Percentiles rank a stretch among this genome's conserved stretches.
These are phyloP conservation scores for Populus alba DNA, from an alignment of 345 rosid species.

Conservation along the genomic window DNA sequence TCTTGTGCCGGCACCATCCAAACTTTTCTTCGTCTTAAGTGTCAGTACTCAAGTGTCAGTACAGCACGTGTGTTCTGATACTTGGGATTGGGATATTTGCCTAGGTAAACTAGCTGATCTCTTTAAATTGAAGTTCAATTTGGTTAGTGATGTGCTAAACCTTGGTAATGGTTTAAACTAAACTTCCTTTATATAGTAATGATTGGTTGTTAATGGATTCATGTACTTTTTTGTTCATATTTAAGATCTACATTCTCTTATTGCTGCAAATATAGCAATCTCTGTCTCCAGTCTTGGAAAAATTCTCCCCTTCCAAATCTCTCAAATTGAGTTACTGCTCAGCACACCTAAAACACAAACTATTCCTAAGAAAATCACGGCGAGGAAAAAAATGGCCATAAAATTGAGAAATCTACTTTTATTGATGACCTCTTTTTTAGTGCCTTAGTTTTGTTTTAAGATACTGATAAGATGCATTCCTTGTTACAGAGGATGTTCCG, in stretches of 20 bases:
- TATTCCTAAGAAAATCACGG: not conserved
- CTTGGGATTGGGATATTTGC: not conserved
- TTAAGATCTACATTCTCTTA: not conserved
- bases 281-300: not conserved
- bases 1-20: not conserved
- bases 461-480: not conserved
- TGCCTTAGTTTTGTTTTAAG: not conserved
- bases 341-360: not conserved
- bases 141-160: not conserved
- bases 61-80: not conserved
- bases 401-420: not conserved
- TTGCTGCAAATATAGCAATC: not conserved
- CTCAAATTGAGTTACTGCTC: not conserved
- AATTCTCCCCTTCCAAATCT: not conserved
- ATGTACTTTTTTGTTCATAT: not conserved
- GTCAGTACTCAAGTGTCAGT: not conserved
- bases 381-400: not conserved
- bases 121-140: not conserved
- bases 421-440: not conserved
- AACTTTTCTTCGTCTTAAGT: not conserved
- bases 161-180: not conserved
- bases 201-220: not conserved
- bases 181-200: not conserved
- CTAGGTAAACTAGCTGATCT: not conserved
- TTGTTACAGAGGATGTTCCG: slow-evolving; percentile 59